These are phyloP conservation scores for Cladophialophora chaetospira DNA, from an alignment of 2,329 filamentous ascomycete species.

Conservation along the genomic window DNA sequence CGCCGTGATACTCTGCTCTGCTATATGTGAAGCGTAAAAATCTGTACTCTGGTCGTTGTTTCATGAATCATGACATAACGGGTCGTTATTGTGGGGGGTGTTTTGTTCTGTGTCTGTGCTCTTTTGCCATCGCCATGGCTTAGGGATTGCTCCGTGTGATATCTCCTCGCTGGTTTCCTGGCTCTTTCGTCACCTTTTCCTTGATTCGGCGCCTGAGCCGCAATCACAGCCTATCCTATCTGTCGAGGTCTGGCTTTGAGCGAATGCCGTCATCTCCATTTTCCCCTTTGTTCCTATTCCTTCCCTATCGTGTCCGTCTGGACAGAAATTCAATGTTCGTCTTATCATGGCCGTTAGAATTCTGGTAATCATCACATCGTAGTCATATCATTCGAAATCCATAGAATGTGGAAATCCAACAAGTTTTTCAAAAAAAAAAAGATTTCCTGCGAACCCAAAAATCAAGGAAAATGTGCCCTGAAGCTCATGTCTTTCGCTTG, in stretches of 20 bases:
- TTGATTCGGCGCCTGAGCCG: neutral
- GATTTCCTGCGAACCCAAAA: neutral
- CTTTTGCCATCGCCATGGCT: neutral
- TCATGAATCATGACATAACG: conserved; percentile 2
- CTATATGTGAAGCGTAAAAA: neutral
- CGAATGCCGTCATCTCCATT: neutral
- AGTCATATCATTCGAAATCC: conserved; percentile 12
- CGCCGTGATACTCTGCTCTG: neutral
- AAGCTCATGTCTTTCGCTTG: conserved; percentile 32
- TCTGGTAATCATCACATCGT: conserved; percentile 16
- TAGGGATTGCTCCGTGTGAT: neutral
- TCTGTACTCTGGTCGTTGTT: neutral
- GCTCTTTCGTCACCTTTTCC: neutral
- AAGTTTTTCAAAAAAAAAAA: neutral
- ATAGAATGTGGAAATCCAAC: neutral
- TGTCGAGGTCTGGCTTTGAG: no score
- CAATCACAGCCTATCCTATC: neutral
- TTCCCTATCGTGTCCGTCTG: no score
- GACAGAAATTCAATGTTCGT: conserved; percentile 5
- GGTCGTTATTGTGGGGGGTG: neutral
- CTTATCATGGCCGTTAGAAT: conserved; percentile 13
- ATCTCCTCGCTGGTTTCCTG: neutral
- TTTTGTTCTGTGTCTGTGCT: neutral
- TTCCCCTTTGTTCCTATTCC: no score
- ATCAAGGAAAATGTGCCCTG: conserved; percentile 29